Conservation (phyloP, 1,139 yeast genomes). For the Candida sanyaensis region DNA sequence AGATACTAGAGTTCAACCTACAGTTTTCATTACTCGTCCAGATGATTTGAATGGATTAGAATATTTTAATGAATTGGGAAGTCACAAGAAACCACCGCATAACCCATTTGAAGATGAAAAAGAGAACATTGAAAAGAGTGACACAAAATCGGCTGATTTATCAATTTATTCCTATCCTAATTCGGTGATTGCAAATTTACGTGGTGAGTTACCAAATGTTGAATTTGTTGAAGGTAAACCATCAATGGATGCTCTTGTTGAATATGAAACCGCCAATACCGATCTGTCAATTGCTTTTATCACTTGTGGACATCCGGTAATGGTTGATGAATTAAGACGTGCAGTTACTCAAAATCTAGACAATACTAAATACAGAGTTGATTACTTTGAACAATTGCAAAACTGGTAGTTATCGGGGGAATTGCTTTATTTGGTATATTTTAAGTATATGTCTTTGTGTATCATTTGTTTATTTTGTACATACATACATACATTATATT, state of each 20-base stretch:
- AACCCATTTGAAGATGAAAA: slow-evolving; percentile 1
- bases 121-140: slow-evolving; percentile 14
- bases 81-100: neutral
- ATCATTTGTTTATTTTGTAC: too few relatives aligned
- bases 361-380: slow-evolving; percentile 22
- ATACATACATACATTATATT: too few relatives aligned
- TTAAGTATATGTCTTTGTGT: too few relatives aligned
- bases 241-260: slow-evolving; percentile 22
- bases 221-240: slow-evolving; percentile 33
- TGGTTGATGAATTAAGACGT: slow-evolving; percentile 34
- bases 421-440: too few relatives aligned
- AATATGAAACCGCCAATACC: slow-evolving; percentile 22
- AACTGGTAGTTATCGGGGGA: slow-evolving; percentile 19
- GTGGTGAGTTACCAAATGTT: slow-evolving; percentile 20
- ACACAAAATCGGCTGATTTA: slow-evolving; percentile 13
- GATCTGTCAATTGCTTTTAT: slow-evolving; percentile 33
- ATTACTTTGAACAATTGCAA: slow-evolving; percentile 31
- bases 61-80: neutral
- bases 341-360: slow-evolving; percentile 24
- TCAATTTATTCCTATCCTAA: slow-evolving; percentile 6
- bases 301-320: slow-evolving; percentile 39
- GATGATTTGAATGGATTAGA: slow-evolving; percentile 7
- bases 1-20: slow-evolving; percentile 25
- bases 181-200: slow-evolving; percentile 5
- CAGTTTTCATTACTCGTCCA: slow-evolving; percentile 34